Evolutionary conservation across 1,284 basidiomycete genomes (phyloP), one percentile per base, ranked within the genome.

Genomic region (Gomphus bonarii): DNA sequence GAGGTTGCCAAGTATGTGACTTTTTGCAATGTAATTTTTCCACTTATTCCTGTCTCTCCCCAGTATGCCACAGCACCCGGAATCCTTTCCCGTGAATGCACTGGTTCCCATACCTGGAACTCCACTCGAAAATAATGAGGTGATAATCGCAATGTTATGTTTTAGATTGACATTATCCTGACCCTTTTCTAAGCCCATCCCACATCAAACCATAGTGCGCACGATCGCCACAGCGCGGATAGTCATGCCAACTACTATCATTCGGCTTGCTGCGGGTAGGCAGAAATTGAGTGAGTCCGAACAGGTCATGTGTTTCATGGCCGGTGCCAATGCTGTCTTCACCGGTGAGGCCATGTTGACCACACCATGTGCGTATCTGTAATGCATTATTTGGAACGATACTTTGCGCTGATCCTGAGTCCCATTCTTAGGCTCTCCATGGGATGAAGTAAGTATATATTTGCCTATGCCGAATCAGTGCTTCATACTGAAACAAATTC

Each of bases 31-130:
- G 6, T 55, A 62, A 33, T 44, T 22, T 20, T 38, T 33, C 35
- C 40, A 55, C 31, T 50, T 49, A 43, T 30, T 33, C 40, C 3
- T n/a, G n/a, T n/a, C 25, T 10, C 57, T n/a, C 52, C 54, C 48
- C 57, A 95, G 92, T 66, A 86, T 98, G 78, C 85, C 91, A 44
- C 90, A 95, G 68, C 92, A 97, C 65, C 95, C 95, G 20, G 95
- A 99, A 71, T 95, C 91, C 10, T 99, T 99, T 79, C 95, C 95
- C 2, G 95, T 99, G 61, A 99, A 99, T 70, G 95, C 95, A 4
- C 78, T 99, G 55, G 84, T 88, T 3, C 86, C 86, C 18, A 88
- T 89, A 60, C 73, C 80, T 62, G 88, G 88, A 33, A 88, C 84
- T 25, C 84, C 85, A 33, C 71, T 86, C 33, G 85, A 88, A 68